These are phyloP conservation scores for Cordyceps tenuipes DNA, from an alignment of 2,329 filamentous ascomycete species.

Conservation along the genomic window DNA sequence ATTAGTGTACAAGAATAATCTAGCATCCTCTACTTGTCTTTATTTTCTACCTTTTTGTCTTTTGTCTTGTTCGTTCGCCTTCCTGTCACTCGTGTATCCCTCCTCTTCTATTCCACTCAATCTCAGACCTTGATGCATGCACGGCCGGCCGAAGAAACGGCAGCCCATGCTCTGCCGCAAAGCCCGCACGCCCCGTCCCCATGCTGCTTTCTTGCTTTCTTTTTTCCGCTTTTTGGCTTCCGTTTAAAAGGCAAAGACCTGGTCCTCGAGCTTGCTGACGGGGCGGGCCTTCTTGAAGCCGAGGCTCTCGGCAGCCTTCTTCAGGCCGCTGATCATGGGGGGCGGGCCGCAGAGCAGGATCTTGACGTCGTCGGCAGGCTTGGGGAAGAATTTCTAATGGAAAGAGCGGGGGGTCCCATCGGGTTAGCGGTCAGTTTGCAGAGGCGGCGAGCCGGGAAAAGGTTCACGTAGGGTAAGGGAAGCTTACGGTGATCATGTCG, in stretches of 20 bases:
- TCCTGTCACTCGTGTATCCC: neutral
- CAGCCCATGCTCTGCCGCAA: neutral
- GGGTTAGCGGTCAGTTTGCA: slow-evolving; percentile 14
- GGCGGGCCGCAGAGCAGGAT: slow-evolving; percentile 90
- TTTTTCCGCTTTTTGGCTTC: neutral
- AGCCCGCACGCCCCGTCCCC: neutral
- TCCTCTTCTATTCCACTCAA: neutral
- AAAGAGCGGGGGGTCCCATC: neutral
- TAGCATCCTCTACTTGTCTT: neutral
- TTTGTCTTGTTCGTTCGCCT: neutral
- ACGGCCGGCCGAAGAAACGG: neutral
- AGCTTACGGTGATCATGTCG: slow-evolving; percentile 81
- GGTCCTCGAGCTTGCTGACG: slow-evolving; percentile 95
- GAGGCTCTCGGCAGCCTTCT: slow-evolving; percentile 85
- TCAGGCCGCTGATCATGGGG: slow-evolving; percentile 93
- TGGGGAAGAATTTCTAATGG: slow-evolving; percentile 65
- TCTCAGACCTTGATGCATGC: neutral
- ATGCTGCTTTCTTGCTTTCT: too few relatives aligned
- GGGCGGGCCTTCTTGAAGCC: slow-evolving; percentile 89
- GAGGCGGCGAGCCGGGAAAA: neutral
- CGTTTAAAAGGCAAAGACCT: slow-evolving; percentile 81
- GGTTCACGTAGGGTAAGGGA: neutral
- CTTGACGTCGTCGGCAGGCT: slow-evolving; percentile 81
- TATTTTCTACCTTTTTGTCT: neutral
- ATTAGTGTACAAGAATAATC: neutral